Percentiles rank a stretch among this genome's conserved stretches.
Evolutionary conservation across 495 filamentous ascomycete genomes (phyloP).

Genomic region (Trichoderma reesei): DNA sequence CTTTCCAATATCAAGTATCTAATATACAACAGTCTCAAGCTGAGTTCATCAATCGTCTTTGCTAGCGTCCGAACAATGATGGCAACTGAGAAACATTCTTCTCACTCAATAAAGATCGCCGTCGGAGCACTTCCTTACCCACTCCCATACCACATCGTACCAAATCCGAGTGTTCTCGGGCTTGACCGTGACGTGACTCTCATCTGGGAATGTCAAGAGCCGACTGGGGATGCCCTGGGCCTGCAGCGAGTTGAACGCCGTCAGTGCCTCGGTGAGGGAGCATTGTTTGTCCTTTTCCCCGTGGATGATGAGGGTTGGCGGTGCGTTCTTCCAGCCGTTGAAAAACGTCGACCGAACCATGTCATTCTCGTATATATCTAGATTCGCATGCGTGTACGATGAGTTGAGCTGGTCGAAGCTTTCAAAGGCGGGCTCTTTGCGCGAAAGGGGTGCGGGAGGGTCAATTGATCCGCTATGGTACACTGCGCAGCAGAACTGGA

Average conservation of each 20-base stretch:
- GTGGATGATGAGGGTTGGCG: conserved; percentile 23
- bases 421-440: conserved; percentile 7
- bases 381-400: not conserved
- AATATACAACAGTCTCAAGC: too few species aligned
- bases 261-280: conserved; percentile 57
- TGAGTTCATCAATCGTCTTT: too few species aligned
- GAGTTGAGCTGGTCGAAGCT: conserved; percentile 10
- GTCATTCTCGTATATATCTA: not conserved
- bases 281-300: conserved; percentile 67
- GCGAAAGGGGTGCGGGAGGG: conserved; percentile 10
- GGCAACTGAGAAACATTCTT: too few species aligned
- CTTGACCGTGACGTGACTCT: conserved; percentile 54
- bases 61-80: too few species aligned
- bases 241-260: conserved; percentile 69
- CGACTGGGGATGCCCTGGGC: conserved; percentile 44
- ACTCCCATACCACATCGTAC: conserved; percentile 59
- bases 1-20: too few species aligned
- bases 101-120: not conserved
- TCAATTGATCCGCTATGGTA: conserved; percentile 17
- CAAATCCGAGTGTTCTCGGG: conserved; percentile 60
- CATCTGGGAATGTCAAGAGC: conserved; percentile 46
- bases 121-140: conserved; percentile 30
- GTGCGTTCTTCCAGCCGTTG: conserved; percentile 50
- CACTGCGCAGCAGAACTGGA: conserved; percentile 22
- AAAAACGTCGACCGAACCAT: not conserved